Evolutionary conservation across 306 rosid genomes (phyloP).

Genomic region (Pyrus communis): DNA sequence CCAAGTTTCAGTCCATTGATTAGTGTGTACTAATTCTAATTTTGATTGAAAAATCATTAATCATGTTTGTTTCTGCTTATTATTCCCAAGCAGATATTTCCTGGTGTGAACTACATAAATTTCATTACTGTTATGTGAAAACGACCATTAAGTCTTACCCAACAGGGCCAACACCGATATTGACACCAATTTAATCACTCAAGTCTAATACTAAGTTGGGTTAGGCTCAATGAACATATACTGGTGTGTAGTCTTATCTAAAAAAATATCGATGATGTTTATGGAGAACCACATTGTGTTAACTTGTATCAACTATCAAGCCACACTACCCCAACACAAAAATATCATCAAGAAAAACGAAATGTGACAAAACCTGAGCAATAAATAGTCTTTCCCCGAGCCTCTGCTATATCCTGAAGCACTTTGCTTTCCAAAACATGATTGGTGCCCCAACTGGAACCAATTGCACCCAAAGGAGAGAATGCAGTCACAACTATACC

Average conservation of each 20-base stretch:
- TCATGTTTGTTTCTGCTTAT: background rate
- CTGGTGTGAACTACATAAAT: too few relatives aligned
- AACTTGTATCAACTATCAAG: background rate
- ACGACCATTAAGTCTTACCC: too few relatives aligned
- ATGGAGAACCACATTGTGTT: too few relatives aligned
- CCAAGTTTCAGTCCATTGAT: background rate
- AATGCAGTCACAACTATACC: slow-evolving; percentile 45
- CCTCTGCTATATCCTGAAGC: slow-evolving; percentile 40
- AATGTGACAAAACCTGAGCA: slow-evolving; percentile 30
- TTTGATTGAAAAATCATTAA: background rate
- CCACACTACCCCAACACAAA: background rate
- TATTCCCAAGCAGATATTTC: background rate
- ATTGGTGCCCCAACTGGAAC: slow-evolving; percentile 36
- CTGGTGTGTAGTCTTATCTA: background rate
- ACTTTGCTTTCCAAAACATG: slow-evolving; percentile 45
- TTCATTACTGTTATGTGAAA: too few relatives aligned
- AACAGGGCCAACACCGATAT: too few relatives aligned
- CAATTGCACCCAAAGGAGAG: slow-evolving; percentile 52
- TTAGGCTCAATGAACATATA: background rate
- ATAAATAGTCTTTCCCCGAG: slow-evolving; percentile 25
- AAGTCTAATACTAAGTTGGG: background rate
- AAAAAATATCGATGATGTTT: too few relatives aligned
- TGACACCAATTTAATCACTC: background rate
- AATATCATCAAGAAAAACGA: background rate
- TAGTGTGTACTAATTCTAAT: background rate